Percentiles rank a stretch among this genome's conserved stretches.
Evolutionary conservation across 768 basidiomycete species (phyloP).

Genomic region (Auricularia auricula-judae): DNA sequence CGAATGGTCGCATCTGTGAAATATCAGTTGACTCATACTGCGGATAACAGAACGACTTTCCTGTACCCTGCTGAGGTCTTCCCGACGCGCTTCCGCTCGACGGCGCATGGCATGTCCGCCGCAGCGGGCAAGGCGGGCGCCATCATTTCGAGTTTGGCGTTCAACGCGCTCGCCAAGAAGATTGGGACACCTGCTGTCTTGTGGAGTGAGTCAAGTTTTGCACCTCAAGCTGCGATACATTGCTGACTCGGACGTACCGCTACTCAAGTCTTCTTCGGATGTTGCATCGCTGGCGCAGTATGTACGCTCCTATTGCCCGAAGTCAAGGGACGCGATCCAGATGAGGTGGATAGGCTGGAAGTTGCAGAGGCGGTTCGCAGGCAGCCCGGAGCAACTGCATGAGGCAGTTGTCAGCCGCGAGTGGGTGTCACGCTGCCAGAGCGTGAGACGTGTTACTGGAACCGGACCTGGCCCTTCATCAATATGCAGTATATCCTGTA

Average conservation of each 20-base stretch:
- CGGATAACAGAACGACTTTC: slow-evolving; percentile 22
- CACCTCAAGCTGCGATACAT: not conserved
- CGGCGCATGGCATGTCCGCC: slow-evolving; percentile 34
- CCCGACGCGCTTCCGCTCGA: slow-evolving; percentile 34
- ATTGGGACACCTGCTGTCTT: slow-evolving; percentile 57
- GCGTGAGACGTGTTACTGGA: no score
- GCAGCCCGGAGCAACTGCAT: no score
- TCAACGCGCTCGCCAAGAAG: slow-evolving; percentile 42
- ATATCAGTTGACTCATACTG: no score
- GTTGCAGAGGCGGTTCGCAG: slow-evolving; percentile 7
- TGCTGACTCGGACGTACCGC: not conserved
- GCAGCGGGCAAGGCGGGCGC: slow-evolving; percentile 35
- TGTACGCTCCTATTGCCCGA: slow-evolving; percentile 41
- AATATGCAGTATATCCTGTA: no score
- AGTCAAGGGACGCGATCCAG: slow-evolving; percentile 39
- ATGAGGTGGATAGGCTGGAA: slow-evolving; percentile 33
- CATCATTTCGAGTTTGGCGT: slow-evolving; percentile 28
- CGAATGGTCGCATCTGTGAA: no score
- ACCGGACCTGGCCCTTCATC: no score
- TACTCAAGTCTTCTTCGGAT: slow-evolving; percentile 50
- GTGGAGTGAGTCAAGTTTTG: slow-evolving; percentile 46
- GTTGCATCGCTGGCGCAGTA: slow-evolving; percentile 45
- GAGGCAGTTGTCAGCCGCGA: no score
- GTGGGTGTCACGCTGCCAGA: no score
- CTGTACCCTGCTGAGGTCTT: slow-evolving; percentile 34